Percentiles rank a stretch among this genome's conserved stretches.
Conservation (phyloP, 2,329 filamentous ascomycete genomes). For the Neonectria faginata region DNA sequence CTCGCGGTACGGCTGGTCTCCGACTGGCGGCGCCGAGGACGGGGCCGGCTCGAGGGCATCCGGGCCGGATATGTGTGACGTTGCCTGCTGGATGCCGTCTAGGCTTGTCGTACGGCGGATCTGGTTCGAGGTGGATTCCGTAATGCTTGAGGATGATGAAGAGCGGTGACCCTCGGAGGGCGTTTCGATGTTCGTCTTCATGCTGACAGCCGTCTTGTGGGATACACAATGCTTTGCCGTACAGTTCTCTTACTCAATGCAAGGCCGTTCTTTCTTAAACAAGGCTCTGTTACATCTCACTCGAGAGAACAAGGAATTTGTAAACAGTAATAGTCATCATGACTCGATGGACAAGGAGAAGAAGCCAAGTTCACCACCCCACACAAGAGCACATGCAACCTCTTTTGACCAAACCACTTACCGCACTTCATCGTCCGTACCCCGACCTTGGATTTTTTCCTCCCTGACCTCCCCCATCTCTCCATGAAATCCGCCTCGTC, state of each 20-base stretch:
- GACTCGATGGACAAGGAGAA: background rate
- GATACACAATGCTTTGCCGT: background rate
- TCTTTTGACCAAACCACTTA: constrained; percentile 12
- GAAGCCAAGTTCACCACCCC: constrained; percentile 3
- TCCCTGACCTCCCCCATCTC: background rate
- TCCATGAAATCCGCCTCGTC: constrained; percentile 8
- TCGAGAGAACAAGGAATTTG: background rate
- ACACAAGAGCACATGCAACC: constrained; percentile 8
- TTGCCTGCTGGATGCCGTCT: constrained; percentile 38
- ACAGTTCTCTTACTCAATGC: background rate
- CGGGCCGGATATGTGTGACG: constrained; percentile 48
- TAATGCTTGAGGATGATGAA: constrained; percentile 18
- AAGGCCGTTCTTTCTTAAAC: background rate
- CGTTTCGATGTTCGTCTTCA: constrained; percentile 18
- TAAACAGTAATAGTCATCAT: background rate
- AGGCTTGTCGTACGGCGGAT: constrained; percentile 6
- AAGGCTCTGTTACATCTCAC: background rate
- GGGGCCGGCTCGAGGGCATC: constrained; percentile 43
- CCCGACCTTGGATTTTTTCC: constrained; percentile 1
- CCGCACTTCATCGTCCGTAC: constrained; percentile 6
- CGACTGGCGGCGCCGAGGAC: constrained; percentile 18
- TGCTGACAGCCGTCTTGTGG: constrained; percentile 4
- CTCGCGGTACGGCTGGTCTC: constrained; percentile 40
- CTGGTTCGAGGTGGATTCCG: constrained; percentile 10
- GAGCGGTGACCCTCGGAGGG: constrained; percentile 12